Conservation (phyloP, 352 stramenopile species). For the Bremia lactucae region DNA sequence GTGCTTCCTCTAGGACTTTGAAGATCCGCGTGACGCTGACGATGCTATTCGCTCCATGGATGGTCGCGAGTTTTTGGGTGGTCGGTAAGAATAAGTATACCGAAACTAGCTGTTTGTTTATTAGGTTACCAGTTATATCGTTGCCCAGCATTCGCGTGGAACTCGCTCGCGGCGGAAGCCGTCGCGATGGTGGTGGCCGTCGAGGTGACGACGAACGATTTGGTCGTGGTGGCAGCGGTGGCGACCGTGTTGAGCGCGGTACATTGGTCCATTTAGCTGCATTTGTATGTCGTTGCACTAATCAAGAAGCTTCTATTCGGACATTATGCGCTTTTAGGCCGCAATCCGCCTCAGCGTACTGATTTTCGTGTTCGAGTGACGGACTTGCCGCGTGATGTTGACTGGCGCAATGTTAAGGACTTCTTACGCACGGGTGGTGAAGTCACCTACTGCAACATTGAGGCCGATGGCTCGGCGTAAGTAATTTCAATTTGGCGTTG, state of each 20-base stretch:
- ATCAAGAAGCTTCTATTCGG: neutral
- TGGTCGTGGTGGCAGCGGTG: slow-evolving; percentile 14
- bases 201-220: slow-evolving; percentile 25
- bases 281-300: no score
- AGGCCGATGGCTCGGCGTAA: slow-evolving; percentile 74
- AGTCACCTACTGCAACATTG: slow-evolving; percentile 80
- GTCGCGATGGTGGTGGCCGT: slow-evolving; percentile 34
- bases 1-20: slow-evolving; percentile 75
- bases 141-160: slow-evolving; percentile 64
- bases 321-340: slow-evolving; percentile 18
- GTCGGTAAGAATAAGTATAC: slow-evolving; percentile 64
- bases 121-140: no score
- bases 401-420: slow-evolving; percentile 85
- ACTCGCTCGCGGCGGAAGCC: slow-evolving; percentile 61
- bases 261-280: slow-evolving; percentile 5
- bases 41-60: slow-evolving; percentile 83
- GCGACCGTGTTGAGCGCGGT: slow-evolving; percentile 60
- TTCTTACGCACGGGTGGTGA: slow-evolving; percentile 75
- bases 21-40: slow-evolving; percentile 81
- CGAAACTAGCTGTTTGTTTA: no score
- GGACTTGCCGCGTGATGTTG: slow-evolving; percentile 60
- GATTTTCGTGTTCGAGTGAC: slow-evolving; percentile 71
- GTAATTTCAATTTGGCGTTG: slow-evolving; percentile 18
- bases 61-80: slow-evolving; percentile 75
- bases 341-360: slow-evolving; percentile 63